A percentile compares a stretch with the other conserved stretches of the same genome.
These are phyloP conservation scores for Microdochium nivale DNA, from an alignment of 2,329 filamentous ascomycete species.

Conservation along the genomic window DNA sequence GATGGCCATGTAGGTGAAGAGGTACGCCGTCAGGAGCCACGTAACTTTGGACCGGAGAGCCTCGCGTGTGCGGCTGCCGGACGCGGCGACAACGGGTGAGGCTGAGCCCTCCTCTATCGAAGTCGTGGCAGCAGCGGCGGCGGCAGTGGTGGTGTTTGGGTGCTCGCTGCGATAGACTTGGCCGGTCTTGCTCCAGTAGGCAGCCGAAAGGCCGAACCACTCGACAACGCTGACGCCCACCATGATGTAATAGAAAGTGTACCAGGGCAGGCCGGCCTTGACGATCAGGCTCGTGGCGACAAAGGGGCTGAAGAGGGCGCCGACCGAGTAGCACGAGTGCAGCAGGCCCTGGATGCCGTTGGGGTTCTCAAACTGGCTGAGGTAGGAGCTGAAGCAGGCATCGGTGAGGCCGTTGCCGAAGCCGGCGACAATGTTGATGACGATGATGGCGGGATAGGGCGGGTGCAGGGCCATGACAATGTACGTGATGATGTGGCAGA, in stretches of 20 bases:
- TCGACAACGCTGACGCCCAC: conserved; percentile 50
- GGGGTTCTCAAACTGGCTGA: conserved; percentile 48
- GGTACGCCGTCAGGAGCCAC: conserved; percentile 66
- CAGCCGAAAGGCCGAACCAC: conserved; percentile 35
- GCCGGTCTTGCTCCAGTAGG: conserved; percentile 59
- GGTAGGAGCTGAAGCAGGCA: conserved; percentile 24
- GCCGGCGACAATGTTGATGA: conserved; percentile 57
- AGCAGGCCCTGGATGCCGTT: conserved; percentile 48
- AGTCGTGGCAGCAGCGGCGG: too few species aligned
- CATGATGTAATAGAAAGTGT: conserved; percentile 70
- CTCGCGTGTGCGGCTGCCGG: conserved; percentile 11
- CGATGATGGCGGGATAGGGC: conserved; percentile 57
- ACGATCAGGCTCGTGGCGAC: conserved; percentile 68
- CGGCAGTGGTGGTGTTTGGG: conserved; percentile 19
- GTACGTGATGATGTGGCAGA: conserved; percentile 57
- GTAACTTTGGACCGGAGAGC: conserved; percentile 37
- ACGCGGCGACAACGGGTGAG: conserved; percentile 32
- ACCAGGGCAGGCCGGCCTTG: conserved; percentile 55
- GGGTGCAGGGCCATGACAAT: conserved; percentile 58
- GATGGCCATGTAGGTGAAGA: conserved; percentile 70
- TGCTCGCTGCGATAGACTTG: conserved; percentile 39
- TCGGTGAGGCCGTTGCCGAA: conserved; percentile 61
- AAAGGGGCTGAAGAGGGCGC: conserved; percentile 60
- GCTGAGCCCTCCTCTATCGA: conserved; percentile 37
- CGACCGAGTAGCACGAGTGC: conserved; percentile 64